phyloP scores from a whole-genome alignment of 495 filamentous ascomycete species.

The Daldinia childiae region DNA sequence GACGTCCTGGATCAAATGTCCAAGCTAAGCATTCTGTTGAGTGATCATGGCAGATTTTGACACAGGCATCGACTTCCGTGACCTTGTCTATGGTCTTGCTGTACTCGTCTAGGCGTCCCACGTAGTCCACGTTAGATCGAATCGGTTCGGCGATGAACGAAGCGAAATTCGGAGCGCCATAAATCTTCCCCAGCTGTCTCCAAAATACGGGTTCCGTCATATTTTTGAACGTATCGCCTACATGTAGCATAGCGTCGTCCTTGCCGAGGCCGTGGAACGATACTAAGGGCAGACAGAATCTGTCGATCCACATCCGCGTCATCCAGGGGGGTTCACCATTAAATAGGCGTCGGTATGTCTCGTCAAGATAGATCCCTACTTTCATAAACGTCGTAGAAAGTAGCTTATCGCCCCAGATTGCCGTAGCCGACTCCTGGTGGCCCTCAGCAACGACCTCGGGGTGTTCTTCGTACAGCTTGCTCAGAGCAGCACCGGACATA shows the following conservation, averaged over 20 bases:
- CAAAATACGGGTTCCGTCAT: conserved; percentile 50
- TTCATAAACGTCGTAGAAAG: conserved; percentile 54
- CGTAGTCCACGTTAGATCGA: conserved; percentile 50
- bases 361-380: conserved; percentile 54
- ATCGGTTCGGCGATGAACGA: conserved; percentile 43
- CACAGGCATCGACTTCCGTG: conserved; percentile 44
- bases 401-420: conserved; percentile 56
- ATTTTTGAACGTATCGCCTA: conserved; percentile 49
- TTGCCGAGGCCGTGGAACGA: conserved; percentile 53
- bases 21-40: conserved; percentile 52
- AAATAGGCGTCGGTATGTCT: conserved; percentile 56
- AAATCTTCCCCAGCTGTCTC: conserved; percentile 52
- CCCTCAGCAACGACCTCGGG: conserved; percentile 44
- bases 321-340: conserved; percentile 56
- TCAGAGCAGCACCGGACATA: conserved; percentile 55
- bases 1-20: conserved; percentile 50
- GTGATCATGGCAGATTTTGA: conserved; percentile 45
- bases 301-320: conserved; percentile 53
- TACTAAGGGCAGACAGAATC: conserved; percentile 53
- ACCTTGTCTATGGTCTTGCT: conserved; percentile 46
- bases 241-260: conserved; percentile 47
- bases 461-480: conserved; percentile 46
- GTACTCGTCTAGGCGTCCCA: conserved; percentile 49
- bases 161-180: conserved; percentile 46
- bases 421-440: conserved; percentile 50